Conservation (phyloP, 495 filamentous ascomycete species). For the Penicillium cinerascens region DNA sequence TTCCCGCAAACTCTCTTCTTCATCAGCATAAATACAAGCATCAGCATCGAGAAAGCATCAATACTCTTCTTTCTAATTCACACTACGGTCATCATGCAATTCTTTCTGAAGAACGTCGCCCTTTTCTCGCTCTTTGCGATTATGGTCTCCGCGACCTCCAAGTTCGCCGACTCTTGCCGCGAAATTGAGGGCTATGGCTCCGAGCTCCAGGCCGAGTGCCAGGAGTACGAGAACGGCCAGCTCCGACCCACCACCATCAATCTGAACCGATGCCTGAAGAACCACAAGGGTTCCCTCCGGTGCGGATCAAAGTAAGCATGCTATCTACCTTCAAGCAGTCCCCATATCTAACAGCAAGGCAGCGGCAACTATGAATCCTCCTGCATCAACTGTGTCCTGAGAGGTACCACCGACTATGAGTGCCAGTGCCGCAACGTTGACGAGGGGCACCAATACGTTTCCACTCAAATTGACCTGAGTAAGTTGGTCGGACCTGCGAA, state of each 20-base stretch:
- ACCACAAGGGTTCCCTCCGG: constrained; percentile 13
- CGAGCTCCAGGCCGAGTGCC: constrained; percentile 14
- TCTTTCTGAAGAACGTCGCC: constrained; percentile 16
- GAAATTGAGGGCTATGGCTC: constrained; percentile 13
- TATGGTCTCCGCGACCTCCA: constrained; percentile 14
- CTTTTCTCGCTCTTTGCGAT: constrained; percentile 15
- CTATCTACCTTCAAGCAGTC: neutral
- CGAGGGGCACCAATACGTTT: constrained; percentile 11
- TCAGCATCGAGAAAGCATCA: neutral
- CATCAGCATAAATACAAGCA: neutral
- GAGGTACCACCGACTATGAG: constrained; percentile 14
- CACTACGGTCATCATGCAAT: constrained; percentile 14
- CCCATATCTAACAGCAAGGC: neutral
- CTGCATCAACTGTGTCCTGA: constrained; percentile 21
- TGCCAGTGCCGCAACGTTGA: constrained; percentile 19
- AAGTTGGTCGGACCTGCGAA: neutral
- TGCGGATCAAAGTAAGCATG: constrained; percentile 22
- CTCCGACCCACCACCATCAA: constrained; percentile 6
- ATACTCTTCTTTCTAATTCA: neutral
- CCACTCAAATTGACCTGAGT: constrained; percentile 18
- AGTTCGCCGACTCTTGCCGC: constrained; percentile 19
- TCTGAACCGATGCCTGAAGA: constrained; percentile 21
- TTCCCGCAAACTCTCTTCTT: neutral
- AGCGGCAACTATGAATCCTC: constrained; percentile 18
- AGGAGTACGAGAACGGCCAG: constrained; percentile 11